Base-by-base conservation (phyloP, 2,329 filamentous ascomycete species). In the Pseudopithomyces chartarum region DNA sequence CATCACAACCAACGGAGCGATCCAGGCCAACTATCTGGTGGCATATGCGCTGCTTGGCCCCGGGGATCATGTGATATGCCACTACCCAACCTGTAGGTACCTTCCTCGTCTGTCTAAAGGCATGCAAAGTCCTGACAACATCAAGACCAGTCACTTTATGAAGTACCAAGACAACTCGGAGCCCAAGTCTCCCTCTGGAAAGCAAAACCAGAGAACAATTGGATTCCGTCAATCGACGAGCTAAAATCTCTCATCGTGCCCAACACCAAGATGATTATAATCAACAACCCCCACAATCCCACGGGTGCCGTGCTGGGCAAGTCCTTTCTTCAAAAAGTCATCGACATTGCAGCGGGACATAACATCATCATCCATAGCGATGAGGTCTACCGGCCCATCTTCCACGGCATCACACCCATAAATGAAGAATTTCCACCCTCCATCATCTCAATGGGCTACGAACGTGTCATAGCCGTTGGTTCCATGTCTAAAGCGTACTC, bases 401-500 rank as follows among this genome's bases (percentile, higher is more conserved):
- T 92, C 79, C 91, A 96, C 74, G 84, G 84, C 52, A 85, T 84
- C 70, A 81, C 75, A 32, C 82, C 84, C 0, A 73, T 81, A 32
- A 80, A 84, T 55, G 64, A 76, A 3, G 81, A 82, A 19, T 84
- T 84, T 54, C 90, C 85, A 2, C 88, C 90, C 0, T 92, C 90
- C 0, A 81, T 88, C 11, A 80, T 92, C 0, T 86, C 89, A 0
- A 79, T 95, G 42, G 88, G 87, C 42, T 95, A 96, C 74, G 77
- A 84, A 2, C 88, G 87, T 54, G 84, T 85, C 20, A 81, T 96
- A 32, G 85, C 86, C 12, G 95, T 90, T 0, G 89, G 92, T 13
- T 93, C 90, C 17, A 86, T 96, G 80, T 94, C 90, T 23, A 96
- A 96, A 77, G 90, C 91, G 0, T 97, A 92, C 76, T 87, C 90